These are phyloP conservation scores for Apiospora hydei DNA, from an alignment of 2,329 filamentous ascomycete species.

Conservation along the genomic window DNA sequence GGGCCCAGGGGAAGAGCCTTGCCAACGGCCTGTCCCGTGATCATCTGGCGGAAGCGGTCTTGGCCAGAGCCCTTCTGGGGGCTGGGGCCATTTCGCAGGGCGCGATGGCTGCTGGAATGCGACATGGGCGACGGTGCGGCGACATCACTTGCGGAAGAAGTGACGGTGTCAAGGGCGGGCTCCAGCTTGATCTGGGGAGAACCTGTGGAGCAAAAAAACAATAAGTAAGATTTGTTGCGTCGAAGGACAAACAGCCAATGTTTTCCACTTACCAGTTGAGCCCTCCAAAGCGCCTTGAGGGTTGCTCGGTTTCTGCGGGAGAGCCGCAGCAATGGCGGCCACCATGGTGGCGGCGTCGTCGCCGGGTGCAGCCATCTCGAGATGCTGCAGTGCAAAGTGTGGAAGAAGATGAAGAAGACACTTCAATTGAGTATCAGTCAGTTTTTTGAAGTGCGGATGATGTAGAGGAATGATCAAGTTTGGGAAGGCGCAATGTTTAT, in stretches of 20 bases:
- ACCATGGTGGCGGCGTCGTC: neutral
- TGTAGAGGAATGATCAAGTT: neutral
- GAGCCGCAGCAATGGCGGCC: neutral
- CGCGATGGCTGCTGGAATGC: neutral
- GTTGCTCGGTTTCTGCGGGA: neutral
- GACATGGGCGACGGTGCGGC: constrained; percentile 1
- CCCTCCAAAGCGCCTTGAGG: neutral
- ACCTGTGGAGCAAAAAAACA: neutral
- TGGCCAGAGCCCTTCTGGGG: constrained; percentile 38
- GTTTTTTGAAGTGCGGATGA: neutral
- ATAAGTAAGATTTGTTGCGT: neutral
- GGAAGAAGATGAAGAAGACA: neutral
- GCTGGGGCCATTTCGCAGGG: constrained; percentile 30
- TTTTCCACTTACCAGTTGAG: neutral
- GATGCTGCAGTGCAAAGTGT: neutral
- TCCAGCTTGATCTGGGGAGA: constrained; percentile 13
- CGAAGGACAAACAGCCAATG: too few relatives aligned
- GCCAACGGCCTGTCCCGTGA: constrained; percentile 25
- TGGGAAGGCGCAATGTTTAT: neutral
- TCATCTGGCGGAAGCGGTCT: constrained; percentile 37
- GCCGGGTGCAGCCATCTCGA: neutral
- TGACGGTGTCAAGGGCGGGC: neutral
- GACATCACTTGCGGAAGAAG: neutral
- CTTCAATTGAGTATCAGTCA: neutral
- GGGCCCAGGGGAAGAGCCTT: neutral